A percentile compares a stretch with the other conserved stretches of the same genome.
These are phyloP conservation scores for Phyllosticta citriasiana DNA, from an alignment of 2,329 filamentous ascomycete genomes.

Conservation along the genomic window DNA sequence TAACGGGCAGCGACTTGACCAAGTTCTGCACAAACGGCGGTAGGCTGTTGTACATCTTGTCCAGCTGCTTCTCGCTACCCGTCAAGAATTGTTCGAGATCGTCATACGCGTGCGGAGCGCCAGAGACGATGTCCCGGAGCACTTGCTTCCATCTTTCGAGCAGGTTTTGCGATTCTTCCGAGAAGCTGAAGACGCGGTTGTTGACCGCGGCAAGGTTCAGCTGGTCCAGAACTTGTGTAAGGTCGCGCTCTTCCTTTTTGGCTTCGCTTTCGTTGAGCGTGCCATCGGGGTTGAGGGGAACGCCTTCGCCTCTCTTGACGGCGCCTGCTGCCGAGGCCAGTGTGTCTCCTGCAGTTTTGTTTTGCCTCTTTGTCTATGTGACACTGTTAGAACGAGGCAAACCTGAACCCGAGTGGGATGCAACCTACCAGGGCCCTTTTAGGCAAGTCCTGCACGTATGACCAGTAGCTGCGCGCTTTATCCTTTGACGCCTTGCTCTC, in stretches of 20 bases:
- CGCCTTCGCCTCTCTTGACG: slow-evolving; percentile 20
- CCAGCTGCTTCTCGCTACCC: slow-evolving; percentile 53
- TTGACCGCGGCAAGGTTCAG: slow-evolving; percentile 76
- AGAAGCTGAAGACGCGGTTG: slow-evolving; percentile 75
- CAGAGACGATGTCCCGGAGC: slow-evolving; percentile 84
- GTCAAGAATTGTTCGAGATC: slow-evolving; percentile 67
- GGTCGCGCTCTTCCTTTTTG: slow-evolving; percentile 57
- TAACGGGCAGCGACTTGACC: slow-evolving; percentile 72
- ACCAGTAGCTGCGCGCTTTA: slow-evolving; percentile 20
- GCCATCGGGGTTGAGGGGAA: slow-evolving; percentile 22
- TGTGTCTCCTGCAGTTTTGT: slow-evolving; percentile 22
- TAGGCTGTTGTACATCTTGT: slow-evolving; percentile 55
- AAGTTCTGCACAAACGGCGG: slow-evolving; percentile 76
- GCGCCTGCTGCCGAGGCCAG: slow-evolving; percentile 24
- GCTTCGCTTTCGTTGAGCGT: slow-evolving; percentile 25
- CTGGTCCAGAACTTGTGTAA: slow-evolving; percentile 69
- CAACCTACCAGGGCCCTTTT: slow-evolving; percentile 4
- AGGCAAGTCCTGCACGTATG: slow-evolving; percentile 7
- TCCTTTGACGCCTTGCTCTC: slow-evolving; percentile 17
- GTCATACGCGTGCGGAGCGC: slow-evolving; percentile 84
- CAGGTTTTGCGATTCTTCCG: slow-evolving; percentile 73
- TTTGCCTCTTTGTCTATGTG: slow-evolving; percentile 22
- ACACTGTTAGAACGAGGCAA: not conserved
- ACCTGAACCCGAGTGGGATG: not conserved
- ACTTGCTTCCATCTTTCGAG: slow-evolving; percentile 78